phyloP scores from a whole-genome alignment of 164 flowering plant genomes.

The Berberis vulgaris region DNA sequence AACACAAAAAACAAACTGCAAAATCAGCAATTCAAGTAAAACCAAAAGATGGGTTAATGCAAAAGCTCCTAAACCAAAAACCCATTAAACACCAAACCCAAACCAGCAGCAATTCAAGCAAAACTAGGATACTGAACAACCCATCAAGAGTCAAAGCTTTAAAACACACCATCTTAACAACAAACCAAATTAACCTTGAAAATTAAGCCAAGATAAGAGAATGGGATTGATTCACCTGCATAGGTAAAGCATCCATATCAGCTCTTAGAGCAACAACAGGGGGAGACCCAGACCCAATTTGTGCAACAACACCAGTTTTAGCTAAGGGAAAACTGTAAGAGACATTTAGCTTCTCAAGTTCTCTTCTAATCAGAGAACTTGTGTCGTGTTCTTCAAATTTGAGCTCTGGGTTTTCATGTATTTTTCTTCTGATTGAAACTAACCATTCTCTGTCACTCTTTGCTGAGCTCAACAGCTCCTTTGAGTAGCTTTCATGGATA shows the following conservation, averaged over 20 bases:
- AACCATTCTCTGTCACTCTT: conserved; percentile 53
- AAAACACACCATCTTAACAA: too few species aligned
- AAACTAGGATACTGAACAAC: background rate
- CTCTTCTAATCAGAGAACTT: conserved; percentile 64
- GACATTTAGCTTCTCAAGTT: conserved; percentile 60
- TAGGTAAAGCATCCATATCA: conserved; percentile 90
- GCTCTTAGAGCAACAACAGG: conserved; percentile 84
- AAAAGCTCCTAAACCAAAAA: too few species aligned
- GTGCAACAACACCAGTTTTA: conserved; percentile 65
- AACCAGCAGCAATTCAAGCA: background rate
- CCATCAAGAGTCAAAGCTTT: too few species aligned
- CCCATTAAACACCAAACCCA: too few species aligned
- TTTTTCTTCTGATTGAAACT: conserved; percentile 49
- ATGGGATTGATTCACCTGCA: conserved; percentile 38
- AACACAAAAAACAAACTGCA: too few species aligned
- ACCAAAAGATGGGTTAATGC: too few species aligned
- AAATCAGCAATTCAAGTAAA: too few species aligned
- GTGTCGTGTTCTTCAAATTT: conserved; percentile 66
- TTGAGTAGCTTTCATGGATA: conserved; percentile 11
- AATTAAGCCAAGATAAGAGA: too few species aligned
- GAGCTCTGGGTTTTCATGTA: conserved; percentile 84
- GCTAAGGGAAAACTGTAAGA: conserved; percentile 57
- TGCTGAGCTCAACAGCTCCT: conserved; percentile 35
- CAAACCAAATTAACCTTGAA: too few species aligned
- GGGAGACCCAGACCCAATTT: conserved; percentile 50